Percentiles rank a stretch among this genome's conserved stretches.
These are phyloP conservation scores for Amanita phalloides DNA, from an alignment of 768 basidiomycete species.

Conservation along the genomic window DNA sequence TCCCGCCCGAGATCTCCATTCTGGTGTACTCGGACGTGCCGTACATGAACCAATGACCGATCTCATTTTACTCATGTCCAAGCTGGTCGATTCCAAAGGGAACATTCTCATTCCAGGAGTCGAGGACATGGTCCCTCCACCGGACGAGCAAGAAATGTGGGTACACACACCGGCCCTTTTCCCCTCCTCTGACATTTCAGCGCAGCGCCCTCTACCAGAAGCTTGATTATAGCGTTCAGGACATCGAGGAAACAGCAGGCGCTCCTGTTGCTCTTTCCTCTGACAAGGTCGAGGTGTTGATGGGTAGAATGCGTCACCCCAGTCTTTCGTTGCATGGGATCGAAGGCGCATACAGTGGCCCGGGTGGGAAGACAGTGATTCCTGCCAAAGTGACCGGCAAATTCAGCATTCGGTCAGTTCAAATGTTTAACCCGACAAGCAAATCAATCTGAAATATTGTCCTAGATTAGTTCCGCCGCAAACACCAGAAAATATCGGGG, in stretches of 20 bases:
- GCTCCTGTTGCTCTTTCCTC: constrained; percentile 60
- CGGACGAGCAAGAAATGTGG: constrained; percentile 65
- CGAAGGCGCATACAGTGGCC: constrained; percentile 84
- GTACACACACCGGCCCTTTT: neutral
- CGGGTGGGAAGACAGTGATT: constrained; percentile 87
- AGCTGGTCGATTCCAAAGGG: constrained; percentile 71
- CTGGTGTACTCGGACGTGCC: constrained; percentile 74
- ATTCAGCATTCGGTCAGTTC: constrained; percentile 79
- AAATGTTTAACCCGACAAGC: neutral
- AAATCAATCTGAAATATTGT: neutral
- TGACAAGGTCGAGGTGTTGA: constrained; percentile 72
- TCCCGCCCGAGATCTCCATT: constrained; percentile 82
- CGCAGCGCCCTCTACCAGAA: constrained; percentile 56
- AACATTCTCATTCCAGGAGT: constrained; percentile 84
- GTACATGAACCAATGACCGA: constrained; percentile 95
- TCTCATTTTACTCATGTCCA: constrained; percentile 72
- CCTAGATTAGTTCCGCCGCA: constrained; percentile 76
- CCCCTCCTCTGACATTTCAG: neutral
- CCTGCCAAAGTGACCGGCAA: constrained; percentile 84
- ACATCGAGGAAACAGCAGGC: constrained; percentile 73
- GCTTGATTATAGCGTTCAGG: constrained; percentile 61
- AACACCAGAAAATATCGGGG: constrained; percentile 63
- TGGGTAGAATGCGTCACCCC: constrained; percentile 90
- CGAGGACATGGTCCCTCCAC: constrained; percentile 68
- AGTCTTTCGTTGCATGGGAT: constrained; percentile 91